These are phyloP conservation scores for Ichthyophthirius multifiliis DNA, from an alignment of 169 alveolate genomes.

Conservation along the genomic window DNA sequence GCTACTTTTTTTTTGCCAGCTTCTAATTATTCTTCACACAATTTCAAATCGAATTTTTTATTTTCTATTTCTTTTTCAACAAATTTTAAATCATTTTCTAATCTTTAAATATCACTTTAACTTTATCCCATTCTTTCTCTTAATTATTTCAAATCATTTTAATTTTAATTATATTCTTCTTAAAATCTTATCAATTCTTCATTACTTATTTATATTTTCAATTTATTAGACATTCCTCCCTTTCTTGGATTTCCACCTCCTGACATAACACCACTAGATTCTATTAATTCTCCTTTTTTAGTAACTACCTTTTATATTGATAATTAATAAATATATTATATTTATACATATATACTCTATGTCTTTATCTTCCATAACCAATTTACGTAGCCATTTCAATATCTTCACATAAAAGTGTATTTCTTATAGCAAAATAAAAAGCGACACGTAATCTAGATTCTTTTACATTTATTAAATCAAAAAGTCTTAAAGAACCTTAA, in stretches of 20 bases:
- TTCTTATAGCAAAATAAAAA: conserved; percentile 88
- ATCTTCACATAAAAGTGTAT: conserved; percentile 88
- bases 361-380: conserved; percentile 68
- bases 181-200: conserved; percentile 26
- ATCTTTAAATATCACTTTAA: conserved; percentile 10
- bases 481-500: conserved; percentile 72
- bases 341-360: conserved; percentile 11
- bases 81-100: conserved; percentile 17
- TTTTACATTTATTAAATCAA: conserved; percentile 83
- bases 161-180: conserved; percentile 36
- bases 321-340: not conserved
- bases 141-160: conserved; percentile 18
- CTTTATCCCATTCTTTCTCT: conserved; percentile 13
- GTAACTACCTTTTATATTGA: conserved; percentile 90
- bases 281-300: conserved; percentile 91
- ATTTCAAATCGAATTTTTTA: conserved; percentile 15
- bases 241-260: conserved; percentile 85
- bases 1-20: not conserved
- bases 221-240: conserved; percentile 62
- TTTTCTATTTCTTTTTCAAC: conserved; percentile 16
- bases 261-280: conserved; percentile 92
- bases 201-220: conserved; percentile 23
- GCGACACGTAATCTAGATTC: conserved; percentile 70
- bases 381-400: conserved; percentile 88
- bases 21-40: not conserved